These are phyloP conservation scores for Bromus sterilis DNA, from an alignment of 176 grass and related monocot genomes.

Conservation along the genomic window DNA sequence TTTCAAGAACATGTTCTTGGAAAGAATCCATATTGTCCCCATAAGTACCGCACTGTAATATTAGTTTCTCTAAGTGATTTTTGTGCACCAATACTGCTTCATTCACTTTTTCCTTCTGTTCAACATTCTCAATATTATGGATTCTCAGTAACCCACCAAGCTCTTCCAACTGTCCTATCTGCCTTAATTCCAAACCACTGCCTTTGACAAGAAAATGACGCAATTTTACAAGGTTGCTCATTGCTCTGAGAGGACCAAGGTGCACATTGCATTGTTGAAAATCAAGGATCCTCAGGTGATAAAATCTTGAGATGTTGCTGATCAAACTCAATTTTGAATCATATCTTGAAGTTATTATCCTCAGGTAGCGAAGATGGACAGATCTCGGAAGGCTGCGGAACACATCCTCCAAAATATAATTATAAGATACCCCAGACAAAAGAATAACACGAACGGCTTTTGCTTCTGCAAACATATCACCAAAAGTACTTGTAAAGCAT, in stretches of 20 bases:
- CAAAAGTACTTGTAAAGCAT: neutral
- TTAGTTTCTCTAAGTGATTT: neutral
- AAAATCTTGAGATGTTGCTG: neutral
- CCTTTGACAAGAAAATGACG: neutral
- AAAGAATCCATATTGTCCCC: neutral
- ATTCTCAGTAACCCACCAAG: neutral
- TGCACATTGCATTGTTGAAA: rapidly evolving
- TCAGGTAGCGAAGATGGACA: constrained; percentile 7
- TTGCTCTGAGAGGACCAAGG: neutral
- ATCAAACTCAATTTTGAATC: too few species aligned
- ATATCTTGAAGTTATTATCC: neutral
- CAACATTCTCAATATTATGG: neutral
- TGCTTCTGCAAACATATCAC: neutral
- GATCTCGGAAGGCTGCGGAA: neutral
- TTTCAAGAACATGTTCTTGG: neutral
- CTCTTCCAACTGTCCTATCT: neutral
- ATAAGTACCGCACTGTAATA: neutral
- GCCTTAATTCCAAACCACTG: neutral
- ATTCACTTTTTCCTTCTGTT: neutral
- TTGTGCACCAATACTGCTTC: neutral
- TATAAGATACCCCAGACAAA: neutral
- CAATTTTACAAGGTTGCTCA: neutral
- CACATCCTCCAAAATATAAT: neutral
- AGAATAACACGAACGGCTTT: neutral
- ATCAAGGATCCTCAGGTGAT: neutral